A percentile compares a stretch with the other conserved stretches of the same genome.
These are phyloP conservation scores for Fusarium keratoplasticum DNA, from an alignment of 2,329 filamentous ascomycete genomes.

Conservation along the genomic window DNA sequence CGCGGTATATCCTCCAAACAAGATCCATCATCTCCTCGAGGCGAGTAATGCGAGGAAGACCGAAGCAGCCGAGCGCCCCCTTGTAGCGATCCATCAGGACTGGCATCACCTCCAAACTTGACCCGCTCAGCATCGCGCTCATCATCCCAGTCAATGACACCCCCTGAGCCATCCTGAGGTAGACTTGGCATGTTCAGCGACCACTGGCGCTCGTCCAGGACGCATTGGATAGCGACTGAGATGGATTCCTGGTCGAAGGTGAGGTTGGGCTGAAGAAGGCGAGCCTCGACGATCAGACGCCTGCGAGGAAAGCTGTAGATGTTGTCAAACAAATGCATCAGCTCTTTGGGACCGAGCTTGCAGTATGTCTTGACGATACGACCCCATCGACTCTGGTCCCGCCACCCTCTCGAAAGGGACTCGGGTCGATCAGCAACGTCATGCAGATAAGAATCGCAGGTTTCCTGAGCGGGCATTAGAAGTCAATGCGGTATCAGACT, in stretches of 20 bases:
- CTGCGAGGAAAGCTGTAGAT: conserved; percentile 59
- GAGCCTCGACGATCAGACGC: conserved; percentile 58
- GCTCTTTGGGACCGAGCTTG: conserved; percentile 62
- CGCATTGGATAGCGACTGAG: conserved; percentile 52
- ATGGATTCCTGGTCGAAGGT: conserved; percentile 60
- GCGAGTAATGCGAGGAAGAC: conserved; percentile 52
- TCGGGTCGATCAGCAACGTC: conserved; percentile 43
- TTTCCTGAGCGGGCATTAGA: conserved; percentile 30
- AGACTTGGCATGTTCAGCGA: conserved; percentile 46
- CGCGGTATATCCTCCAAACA: conserved; percentile 45
- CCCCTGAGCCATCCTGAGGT: conserved; percentile 51
- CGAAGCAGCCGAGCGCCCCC: conserved; percentile 44
- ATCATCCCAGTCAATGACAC: conserved; percentile 57
- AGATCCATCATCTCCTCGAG: conserved; percentile 55
- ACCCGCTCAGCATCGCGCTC: conserved; percentile 49
- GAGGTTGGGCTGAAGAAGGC: conserved; percentile 55
- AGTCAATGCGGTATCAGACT: neutral
- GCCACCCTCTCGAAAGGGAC: conserved; percentile 51
- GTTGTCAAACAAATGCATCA: conserved; percentile 62
- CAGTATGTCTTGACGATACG: conserved; percentile 58
- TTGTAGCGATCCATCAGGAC: conserved; percentile 51
- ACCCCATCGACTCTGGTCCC: conserved; percentile 51
- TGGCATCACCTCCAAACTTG: conserved; percentile 50
- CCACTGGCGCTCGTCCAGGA: conserved; percentile 53
- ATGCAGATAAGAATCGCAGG: conserved; percentile 35